phyloP scores from a whole-genome alignment of 1,284 basidiomycete genomes.

The Sphagnurus paluster region DNA sequence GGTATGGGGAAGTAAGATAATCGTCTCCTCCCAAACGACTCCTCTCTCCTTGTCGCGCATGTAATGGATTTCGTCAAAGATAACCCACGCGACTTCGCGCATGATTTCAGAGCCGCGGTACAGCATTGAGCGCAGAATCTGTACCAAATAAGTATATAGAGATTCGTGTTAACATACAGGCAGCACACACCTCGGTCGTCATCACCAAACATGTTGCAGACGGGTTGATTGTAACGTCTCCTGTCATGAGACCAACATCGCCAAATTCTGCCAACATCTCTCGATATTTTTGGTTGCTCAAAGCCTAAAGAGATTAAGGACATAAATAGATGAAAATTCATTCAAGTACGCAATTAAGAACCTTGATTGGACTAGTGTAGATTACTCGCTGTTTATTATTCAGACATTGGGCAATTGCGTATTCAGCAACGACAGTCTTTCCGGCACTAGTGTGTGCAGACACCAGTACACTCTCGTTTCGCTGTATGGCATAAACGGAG shows the following conservation, averaged over 20 bases:
- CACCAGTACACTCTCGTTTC: slow-evolving; percentile 96
- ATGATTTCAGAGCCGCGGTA: slow-evolving; percentile 99
- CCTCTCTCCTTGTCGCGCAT: slow-evolving; percentile 97
- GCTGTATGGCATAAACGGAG: slow-evolving; percentile 92
- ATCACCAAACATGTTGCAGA: slow-evolving; percentile 97
- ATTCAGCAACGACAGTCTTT: slow-evolving; percentile 99
- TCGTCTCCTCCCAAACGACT: slow-evolving; percentile 91
- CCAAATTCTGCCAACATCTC: slow-evolving; percentile 97
- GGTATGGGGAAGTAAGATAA: slow-evolving; percentile 94
- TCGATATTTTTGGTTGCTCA: slow-evolving; percentile 99
- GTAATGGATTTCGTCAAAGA: slow-evolving; percentile 99
- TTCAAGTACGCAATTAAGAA: slow-evolving; percentile 38
- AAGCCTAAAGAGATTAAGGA: slow-evolving; percentile 25
- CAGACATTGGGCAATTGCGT: slow-evolving; percentile 97
- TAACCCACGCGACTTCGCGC: slow-evolving; percentile 99
- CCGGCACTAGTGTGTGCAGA: slow-evolving; percentile 99
- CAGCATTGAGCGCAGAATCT: slow-evolving; percentile 99
- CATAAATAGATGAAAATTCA: slow-evolving; percentile 22
- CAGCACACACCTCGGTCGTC: slow-evolving; percentile 87
- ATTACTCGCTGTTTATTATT: slow-evolving; percentile 94
- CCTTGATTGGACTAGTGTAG: slow-evolving; percentile 99
- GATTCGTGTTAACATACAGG: neutral
- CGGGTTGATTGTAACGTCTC: slow-evolving; percentile 99
- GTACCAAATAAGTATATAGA: slow-evolving; percentile 1
- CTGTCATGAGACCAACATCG: slow-evolving; percentile 99